Conservation (phyloP, 129 eudicot species). For the Saposhnikovia divaricata region DNA sequence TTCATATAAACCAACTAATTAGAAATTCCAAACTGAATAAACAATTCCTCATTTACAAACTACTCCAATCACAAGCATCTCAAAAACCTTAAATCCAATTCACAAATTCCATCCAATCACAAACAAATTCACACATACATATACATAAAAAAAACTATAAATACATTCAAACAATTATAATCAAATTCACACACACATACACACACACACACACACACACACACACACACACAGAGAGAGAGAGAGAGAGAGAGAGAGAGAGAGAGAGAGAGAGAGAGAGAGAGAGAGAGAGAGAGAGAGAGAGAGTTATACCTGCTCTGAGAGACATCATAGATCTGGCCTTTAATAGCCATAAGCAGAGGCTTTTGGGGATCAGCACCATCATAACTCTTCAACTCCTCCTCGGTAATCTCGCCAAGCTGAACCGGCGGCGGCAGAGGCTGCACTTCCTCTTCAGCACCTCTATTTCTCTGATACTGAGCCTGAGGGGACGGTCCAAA, state of each 20-base stretch:
- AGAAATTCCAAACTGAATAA: neutral
- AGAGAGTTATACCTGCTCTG: conserved; percentile 8
- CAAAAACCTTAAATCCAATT: neutral
- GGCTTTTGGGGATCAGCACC: conserved; percentile 51
- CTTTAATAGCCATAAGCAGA: conserved; percentile 61
- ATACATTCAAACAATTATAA: neutral
- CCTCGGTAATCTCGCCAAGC: conserved; percentile 47
- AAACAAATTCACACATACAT: neutral
- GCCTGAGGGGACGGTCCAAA: conserved; percentile 23
- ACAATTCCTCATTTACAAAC: neutral
- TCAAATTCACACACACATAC: neutral
- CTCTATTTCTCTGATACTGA: conserved; percentile 9
- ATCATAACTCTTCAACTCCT: conserved; percentile 42
- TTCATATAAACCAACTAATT: neutral
- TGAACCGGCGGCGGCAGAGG: conserved; percentile 69
- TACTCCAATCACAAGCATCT: neutral
- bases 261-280: neutral
- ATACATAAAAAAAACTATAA: neutral
- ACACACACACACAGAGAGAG: neutral
- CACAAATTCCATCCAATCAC: neutral
- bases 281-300: neutral
- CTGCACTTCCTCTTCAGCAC: conserved; percentile 26
- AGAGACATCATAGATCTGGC: conserved; percentile 36
- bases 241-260: neutral
- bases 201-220: neutral